Base-by-base conservation (phyloP, 331 rosid genomes). In the Rosa hybrid region DNA sequence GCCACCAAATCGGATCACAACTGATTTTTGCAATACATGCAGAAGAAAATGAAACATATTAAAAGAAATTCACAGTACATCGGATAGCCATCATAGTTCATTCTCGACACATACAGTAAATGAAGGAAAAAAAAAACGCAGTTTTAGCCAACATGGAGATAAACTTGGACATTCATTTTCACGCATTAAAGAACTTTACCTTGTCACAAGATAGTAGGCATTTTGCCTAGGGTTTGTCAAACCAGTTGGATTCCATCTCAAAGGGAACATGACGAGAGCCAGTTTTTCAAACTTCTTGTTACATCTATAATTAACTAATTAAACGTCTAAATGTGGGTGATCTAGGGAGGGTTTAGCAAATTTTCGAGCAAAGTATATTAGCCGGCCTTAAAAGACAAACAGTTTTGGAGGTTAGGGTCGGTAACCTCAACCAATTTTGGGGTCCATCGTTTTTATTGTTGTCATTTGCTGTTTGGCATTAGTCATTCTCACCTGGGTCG, bases 311-410 rank as follows among this genome's bases (percentile, higher is more conserved):
- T 70, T n/a, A 70, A 70, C 38, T 70, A 25, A 25, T 25, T 25
- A 44, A 44, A 21, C 64, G 14, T 59, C 62, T 54, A 54, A 12
- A 68, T 42, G 51, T 62, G 9, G 59, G 38, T 60, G 57, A 60
- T 60, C 67, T 23, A 17, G 4, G 72, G 39, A 62, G 7, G 49
- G 62, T 76, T 27, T 46, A 30, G 25, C 74, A 74, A 49, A 10
- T 51, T 76, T 80, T 44, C 44, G 49, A 62, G 78, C 48, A 1
- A 73, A 73, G 38, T 3, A 45, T 41, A 42, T 16, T 38, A 74
- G 89, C 87, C 90, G 82, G 82, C 87, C n/a, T 77, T 17, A 20
- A 76, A 80, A 83, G 80, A 84, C 72, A 77, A 27, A 60, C 80
- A 56, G 54, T 14, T 42, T 8, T 23, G 62, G 77, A 57, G 20